Conservation (phyloP, 192 early-diverging fungal genomes). For the Umbelopsis vinacea region DNA sequence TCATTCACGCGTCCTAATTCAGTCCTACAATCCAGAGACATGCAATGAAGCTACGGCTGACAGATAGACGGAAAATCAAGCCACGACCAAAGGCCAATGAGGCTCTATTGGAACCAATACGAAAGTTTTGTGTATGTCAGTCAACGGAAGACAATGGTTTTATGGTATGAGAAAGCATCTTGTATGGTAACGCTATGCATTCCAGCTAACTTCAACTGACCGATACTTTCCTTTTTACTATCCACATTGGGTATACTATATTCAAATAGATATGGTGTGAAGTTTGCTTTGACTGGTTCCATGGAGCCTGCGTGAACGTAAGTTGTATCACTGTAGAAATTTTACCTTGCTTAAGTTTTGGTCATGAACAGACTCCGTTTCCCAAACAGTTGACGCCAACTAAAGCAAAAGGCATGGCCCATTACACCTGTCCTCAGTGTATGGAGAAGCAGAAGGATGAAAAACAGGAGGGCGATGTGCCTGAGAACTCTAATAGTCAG, state of each 20-base stretch:
- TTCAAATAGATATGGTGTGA: constrained; percentile 15
- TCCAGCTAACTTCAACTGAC: background rate
- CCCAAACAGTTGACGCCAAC: background rate
- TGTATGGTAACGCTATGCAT: no score
- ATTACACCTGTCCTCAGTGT: constrained; percentile 17
- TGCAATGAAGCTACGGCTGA: constrained; percentile 21
- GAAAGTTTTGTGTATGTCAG: constrained; percentile 2
- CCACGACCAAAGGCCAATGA: background rate
- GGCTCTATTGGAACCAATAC: background rate
- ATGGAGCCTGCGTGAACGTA: constrained; percentile 9
- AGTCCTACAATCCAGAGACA: background rate
- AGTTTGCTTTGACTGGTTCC: constrained; percentile 18
- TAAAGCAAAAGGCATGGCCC: background rate
- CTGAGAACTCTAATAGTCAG: background rate
- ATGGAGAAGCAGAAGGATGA: background rate
- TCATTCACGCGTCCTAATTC: background rate
- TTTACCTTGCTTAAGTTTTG: background rate
- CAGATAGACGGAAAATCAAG: constrained; percentile 4
- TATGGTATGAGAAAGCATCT: background rate
- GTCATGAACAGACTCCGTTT: background rate
- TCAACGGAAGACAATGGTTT: constrained; percentile 13
- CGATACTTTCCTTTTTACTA: background rate
- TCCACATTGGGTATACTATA: background rate
- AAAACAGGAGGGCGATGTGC: background rate
- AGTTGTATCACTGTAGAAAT: background rate